Evolutionary conservation across 2,329 filamentous ascomycete genomes (phyloP), one percentile per base, ranked within the genome.

Genomic region (Botrytis sinoallii): DNA sequence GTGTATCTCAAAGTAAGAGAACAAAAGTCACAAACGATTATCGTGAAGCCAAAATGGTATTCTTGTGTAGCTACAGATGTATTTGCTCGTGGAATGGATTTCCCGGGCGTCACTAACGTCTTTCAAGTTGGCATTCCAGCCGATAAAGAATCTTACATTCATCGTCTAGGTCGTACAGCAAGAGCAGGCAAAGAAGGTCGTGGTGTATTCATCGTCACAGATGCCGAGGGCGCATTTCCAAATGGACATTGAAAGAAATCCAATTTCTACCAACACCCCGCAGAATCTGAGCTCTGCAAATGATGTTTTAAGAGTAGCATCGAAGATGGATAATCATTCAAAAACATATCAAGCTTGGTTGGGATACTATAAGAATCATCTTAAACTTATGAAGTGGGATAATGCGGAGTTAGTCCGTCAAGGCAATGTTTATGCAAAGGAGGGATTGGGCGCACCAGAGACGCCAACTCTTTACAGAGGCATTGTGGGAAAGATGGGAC

Each of bases 21-120:
- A 96, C 93, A 2, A 84, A 82, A 65, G 89, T 89, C 52, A 90
- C 95, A 1, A 89, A 95, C 0, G 80, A 78, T 40, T 99, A 98
- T 89, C 90, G 93, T 64, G 80, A 79, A 22, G 83, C 88, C n/a
- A 80, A 83, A 87, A 86, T 46, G 93, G 86, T 42, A 85, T 95
- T 73, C 85, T 95, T 64, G 88, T 64, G 88, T 94, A 80, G 93
- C 93, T 2, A 93, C 92, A 3, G 93, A 95, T 81, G 92, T 95
- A 46, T 93, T 92, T 9, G 92, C 93, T 20, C 87, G 93, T 82
- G 93, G 93, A 77, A 94, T 95, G 91, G 93, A 95, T 81, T 94
- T 94, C 83, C 92, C 92, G 42, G 86, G 89, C 71, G 92, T 95
- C 35, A 92, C 91, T n/a, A 92, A 94, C 79, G 92, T 94, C 75